Percentiles rank a stretch among this genome's conserved stretches.
phyloP scores from a whole-genome alignment of 2,329 filamentous ascomycete species.

The Aureobasidium musti region DNA sequence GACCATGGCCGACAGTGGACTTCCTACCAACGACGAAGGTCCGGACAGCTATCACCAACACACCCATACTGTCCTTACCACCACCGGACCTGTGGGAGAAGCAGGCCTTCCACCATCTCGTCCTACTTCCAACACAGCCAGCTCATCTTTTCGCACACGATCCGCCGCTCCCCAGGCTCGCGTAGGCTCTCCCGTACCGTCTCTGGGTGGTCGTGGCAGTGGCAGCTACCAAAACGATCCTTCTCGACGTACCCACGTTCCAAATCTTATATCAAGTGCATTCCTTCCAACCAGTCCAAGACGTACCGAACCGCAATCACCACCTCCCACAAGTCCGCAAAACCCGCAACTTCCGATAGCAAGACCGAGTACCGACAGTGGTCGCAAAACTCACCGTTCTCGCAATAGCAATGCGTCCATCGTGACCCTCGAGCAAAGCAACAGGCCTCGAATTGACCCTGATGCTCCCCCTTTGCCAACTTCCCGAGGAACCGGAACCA shows the following conservation, averaged over 20 bases:
- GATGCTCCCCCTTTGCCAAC: slow-evolving; percentile 57
- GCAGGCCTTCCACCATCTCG: slow-evolving; percentile 52
- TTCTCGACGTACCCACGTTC: slow-evolving; percentile 76
- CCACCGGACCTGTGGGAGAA: slow-evolving; percentile 52
- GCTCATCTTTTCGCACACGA: slow-evolving; percentile 30
- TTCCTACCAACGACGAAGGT: background rate
- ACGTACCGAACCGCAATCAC: slow-evolving; percentile 58
- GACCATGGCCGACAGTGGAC: slow-evolving; percentile 27
- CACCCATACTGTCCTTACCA: slow-evolving; percentile 35
- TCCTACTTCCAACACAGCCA: slow-evolving; percentile 47
- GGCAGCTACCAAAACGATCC: slow-evolving; percentile 31
- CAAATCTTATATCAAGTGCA: slow-evolving; percentile 81
- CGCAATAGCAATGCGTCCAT: slow-evolving; percentile 63
- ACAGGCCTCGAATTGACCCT: slow-evolving; percentile 45
- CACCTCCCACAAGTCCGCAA: slow-evolving; percentile 35
- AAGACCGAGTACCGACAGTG: slow-evolving; percentile 34
- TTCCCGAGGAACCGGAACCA: slow-evolving; percentile 77
- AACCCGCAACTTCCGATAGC: slow-evolving; percentile 39
- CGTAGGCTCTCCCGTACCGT: slow-evolving; percentile 34
- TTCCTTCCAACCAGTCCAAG: slow-evolving; percentile 99
- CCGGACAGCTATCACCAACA: background rate
- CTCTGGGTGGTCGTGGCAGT: slow-evolving; percentile 30
- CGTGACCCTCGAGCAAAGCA: slow-evolving; percentile 44
- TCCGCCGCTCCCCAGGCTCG: slow-evolving; percentile 27
- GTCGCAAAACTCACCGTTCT: slow-evolving; percentile 51